Conservation (phyloP, 2,329 filamentous ascomycete species). For the Penicillium sp. region DNA sequence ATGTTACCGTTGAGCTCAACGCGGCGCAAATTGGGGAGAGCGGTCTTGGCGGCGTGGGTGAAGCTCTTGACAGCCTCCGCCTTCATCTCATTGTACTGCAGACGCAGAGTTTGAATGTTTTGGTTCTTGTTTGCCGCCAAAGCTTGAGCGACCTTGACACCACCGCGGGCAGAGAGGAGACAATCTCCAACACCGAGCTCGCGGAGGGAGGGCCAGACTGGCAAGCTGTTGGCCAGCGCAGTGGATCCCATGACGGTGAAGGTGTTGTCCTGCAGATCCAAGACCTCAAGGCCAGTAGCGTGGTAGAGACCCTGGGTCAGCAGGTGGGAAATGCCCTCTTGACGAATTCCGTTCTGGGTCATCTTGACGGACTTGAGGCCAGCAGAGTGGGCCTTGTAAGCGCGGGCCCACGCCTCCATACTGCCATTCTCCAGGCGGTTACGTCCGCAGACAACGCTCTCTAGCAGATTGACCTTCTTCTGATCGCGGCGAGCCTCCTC, state of each 20-base stretch:
- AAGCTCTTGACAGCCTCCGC: constrained; percentile 71
- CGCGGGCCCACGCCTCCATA: constrained; percentile 92
- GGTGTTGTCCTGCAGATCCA: constrained; percentile 97
- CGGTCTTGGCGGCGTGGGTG: constrained; percentile 64
- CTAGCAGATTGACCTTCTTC: constrained; percentile 76
- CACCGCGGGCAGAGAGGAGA: constrained; percentile 75
- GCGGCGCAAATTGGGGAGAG: constrained; percentile 75
- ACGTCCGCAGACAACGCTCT: constrained; percentile 96
- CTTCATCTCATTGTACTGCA: constrained; percentile 96
- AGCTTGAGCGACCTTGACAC: constrained; percentile 70
- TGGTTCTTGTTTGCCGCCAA: constrained; percentile 74
- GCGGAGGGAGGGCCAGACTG: constrained; percentile 71
- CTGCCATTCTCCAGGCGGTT: constrained; percentile 95
- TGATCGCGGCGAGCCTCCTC: constrained; percentile 63
- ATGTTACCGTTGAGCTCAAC: constrained; percentile 97
- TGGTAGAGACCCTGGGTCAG: constrained; percentile 76
- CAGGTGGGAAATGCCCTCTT: constrained; percentile 84
- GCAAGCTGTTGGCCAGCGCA: constrained; percentile 73
- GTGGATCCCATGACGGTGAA: constrained; percentile 81
- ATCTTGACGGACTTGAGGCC: constrained; percentile 87
- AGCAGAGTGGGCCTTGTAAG: constrained; percentile 75
- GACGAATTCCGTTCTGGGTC: constrained; percentile 96
- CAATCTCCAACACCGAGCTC: constrained; percentile 92
- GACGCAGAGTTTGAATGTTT: constrained; percentile 75
- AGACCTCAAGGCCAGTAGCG: constrained; percentile 66